Base-by-base conservation (phyloP, 192 early-diverging fungal species). In the Mortierella antarctica region DNA sequence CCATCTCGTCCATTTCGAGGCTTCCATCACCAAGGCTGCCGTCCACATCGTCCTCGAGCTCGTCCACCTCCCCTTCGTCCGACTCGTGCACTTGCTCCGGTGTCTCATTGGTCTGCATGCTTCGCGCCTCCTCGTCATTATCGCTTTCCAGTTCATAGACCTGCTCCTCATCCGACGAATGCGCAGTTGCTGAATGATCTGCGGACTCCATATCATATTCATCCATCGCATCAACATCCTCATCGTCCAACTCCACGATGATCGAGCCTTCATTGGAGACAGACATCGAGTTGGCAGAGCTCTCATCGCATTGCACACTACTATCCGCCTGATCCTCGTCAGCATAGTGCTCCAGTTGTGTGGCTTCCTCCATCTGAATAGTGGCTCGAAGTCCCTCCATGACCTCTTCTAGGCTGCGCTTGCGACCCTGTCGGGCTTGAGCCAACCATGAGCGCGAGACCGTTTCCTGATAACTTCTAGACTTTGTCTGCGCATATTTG, bases 401-500 rank as follows among this genome's bases (percentile, higher is more conserved):
- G 2, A 71, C 82, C 4, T 70, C 71, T 48, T 74, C 71, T 15
- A 76, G 39, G 52, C 69, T 76, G 15, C 77, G 77, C 31, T 80
- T 75, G 49, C 82, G 65, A n/a, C 82, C 62, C 41, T 71, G 62
- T 13, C 70, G 53, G 5, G 68, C 65, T 13, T 72, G 69, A 11
- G 23, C 0, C 13, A 76, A 18, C 82, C 65, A 76, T 20, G 70
- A 42, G 15, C 55, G 58, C 23, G 65, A 63, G n/a, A 71, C 69
- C 6, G 58, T 74, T 9, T 75, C 67, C 21, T 75, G 73, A 39
- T 62, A 65, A 42, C 80, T 82, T 54, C 80, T 65, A 2, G 77
- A 80, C 52, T 80, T 80, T 41, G 77, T 80, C 7, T 62, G 70
- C 7, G 77, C 77, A 52, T 80, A 80, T 23, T 80, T 80, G 64